Evolutionary conservation across 2,329 filamentous ascomycete genomes (phyloP).

Genomic region (Tolypocladium endophyticum): DNA sequence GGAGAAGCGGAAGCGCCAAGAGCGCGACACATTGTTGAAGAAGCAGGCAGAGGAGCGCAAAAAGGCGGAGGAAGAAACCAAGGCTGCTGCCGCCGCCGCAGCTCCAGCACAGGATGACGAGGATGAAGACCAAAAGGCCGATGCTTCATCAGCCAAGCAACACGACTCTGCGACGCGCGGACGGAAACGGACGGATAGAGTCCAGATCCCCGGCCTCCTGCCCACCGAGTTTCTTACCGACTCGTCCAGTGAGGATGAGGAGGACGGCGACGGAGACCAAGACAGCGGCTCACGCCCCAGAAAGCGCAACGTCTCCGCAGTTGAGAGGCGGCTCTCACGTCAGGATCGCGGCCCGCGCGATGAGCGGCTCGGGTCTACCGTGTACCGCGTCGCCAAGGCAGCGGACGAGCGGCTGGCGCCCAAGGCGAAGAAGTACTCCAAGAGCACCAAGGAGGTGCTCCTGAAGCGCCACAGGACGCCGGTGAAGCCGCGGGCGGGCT

Average conservation of each 20-base stretch:
- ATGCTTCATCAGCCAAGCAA: background rate
- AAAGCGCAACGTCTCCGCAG: conserved; percentile 32
- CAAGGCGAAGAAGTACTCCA: conserved; percentile 30
- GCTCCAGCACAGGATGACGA: conserved; percentile 7
- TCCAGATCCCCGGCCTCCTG: conserved; percentile 32
- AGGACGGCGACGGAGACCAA: conserved; percentile 7
- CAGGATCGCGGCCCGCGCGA: conserved; percentile 32
- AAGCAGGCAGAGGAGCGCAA: conserved; percentile 43
- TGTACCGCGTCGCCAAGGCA: conserved; percentile 38
- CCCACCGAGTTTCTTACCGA: conserved; percentile 44
- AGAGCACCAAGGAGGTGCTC: conserved; percentile 31
- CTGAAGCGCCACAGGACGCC: conserved; percentile 32
- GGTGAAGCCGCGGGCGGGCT: conserved; percentile 26
- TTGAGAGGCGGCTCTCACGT: conserved; percentile 25
- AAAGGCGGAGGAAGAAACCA: conserved; percentile 15
- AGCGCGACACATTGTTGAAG: conserved; percentile 43
- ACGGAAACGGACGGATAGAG: conserved; percentile 20
- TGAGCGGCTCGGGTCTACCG: conserved; percentile 39
- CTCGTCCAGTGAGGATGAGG: conserved; percentile 33
- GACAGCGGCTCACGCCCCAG: conserved; percentile 18
- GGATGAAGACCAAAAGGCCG: conserved; percentile 4
- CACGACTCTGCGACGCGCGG: background rate
- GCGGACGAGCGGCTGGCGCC: conserved; percentile 38
- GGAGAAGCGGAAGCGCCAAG: conserved; percentile 44
- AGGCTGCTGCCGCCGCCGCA: conserved; percentile 11